Evolutionary conservation across 805 yeast genomes (phyloP), one percentile per base, ranked within the genome.

Genomic region (Wickerhamiella australiensis): DNA sequence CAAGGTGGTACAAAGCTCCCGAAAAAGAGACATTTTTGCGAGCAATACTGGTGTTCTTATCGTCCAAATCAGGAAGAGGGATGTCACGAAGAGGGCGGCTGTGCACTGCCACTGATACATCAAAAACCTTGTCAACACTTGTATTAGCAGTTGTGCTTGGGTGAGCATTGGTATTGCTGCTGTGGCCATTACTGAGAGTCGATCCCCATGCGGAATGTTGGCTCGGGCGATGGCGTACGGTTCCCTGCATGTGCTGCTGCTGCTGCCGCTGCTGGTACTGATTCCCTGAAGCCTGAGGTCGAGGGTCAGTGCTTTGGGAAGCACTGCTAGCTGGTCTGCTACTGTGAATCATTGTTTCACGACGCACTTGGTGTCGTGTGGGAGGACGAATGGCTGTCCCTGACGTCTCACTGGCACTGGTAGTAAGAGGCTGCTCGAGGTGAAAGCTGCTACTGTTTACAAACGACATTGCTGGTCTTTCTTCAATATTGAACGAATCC

Each of bases 41-140:
- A 1, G 46, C 49, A 11, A 47, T 47, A 27, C 37, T 53, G 41
- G 46, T 55, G 27, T 41, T 41, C 52, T 17, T 57, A 11, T 33
- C 52, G 33, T n/a, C 50, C 35, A 22, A 40, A 27, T 42, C 51
- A 1, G 57, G 51, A 12, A 55, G 47, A 11, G 57, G 50, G 23
- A 50, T 31, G 22, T 55, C 50, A 6, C 42, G 45, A 5, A 37
- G 38, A 11, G 46, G 38, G 7, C 15, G 22, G 8, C 25, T 3
- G 11, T 22, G 2, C 3, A 45, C 35, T 13, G 36, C 37, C n/a
- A 45, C 41, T 2, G 47, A 45, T 9, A 45, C 29, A 20, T 45
- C 47, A 18, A 45, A 45, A 11, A 43, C 46, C 21, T 43, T 43
- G n/a, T 43, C 46, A 13, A 43, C 20, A 13, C 46, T 43, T 5